Conservation (phyloP, 1,284 basidiomycete genomes). For the Malassezia dermatis region DNA sequence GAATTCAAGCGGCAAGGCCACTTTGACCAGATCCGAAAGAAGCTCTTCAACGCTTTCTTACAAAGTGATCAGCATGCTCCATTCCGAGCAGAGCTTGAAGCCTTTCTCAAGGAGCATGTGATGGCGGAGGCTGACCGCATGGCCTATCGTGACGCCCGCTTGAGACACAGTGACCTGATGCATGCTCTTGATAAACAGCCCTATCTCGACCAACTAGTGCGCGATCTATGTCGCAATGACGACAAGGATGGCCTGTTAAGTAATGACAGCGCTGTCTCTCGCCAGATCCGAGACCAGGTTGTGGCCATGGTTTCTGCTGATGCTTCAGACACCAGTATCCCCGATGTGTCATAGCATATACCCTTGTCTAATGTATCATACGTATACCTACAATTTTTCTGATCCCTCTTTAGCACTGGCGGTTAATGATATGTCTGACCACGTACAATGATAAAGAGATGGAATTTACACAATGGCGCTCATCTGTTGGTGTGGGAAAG, state of each 20-base stretch:
- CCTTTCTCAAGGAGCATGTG: neutral
- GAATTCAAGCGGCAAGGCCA: conserved; percentile 15
- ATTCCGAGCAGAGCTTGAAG: conserved; percentile 1
- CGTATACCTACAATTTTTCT: neutral
- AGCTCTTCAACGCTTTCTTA: conserved; percentile 7
- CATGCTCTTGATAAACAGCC: conserved; percentile 6
- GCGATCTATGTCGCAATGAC: neutral
- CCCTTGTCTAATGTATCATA: neutral
- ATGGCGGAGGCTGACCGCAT: conserved; percentile 4
- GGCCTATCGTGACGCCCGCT: conserved; percentile 12
- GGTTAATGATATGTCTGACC: neutral
- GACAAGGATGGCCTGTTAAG: neutral
- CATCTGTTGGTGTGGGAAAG: conserved; percentile 56
- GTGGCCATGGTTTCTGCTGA: neutral
- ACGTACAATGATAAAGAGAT: conserved; percentile 67
- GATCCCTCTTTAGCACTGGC: neutral
- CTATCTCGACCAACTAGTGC: conserved; percentile 2
- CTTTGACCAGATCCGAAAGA: conserved; percentile 16
- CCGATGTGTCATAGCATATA: neutral
- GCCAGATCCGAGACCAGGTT: conserved; percentile 7
- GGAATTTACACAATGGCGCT: conserved; percentile 63
- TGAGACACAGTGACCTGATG: conserved; percentile 15
- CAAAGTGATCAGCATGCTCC: conserved; percentile 5
- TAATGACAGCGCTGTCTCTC: neutral
- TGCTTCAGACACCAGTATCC: neutral